Evolutionary conservation across 192 early-diverging fungal species (phyloP).

Genomic region (Coemansia sp.): DNA sequence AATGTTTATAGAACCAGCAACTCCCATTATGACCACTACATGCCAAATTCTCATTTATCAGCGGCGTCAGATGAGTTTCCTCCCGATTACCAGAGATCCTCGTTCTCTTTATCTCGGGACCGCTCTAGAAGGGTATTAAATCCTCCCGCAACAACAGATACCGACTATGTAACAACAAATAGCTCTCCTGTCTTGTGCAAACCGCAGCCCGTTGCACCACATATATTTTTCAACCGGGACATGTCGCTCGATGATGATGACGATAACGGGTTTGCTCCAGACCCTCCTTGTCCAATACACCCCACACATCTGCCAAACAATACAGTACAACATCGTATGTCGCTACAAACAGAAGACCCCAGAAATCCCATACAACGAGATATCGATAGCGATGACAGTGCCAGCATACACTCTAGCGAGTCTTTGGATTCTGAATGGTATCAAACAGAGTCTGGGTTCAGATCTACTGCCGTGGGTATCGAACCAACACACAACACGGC

Average conservation of each 20-base stretch:
- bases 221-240: constrained; percentile 27
- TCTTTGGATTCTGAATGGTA: not conserved
- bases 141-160: not conserved
- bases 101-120: no score
- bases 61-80: no score
- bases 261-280: not conserved
- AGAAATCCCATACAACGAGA: not conserved
- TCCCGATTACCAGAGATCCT: no score
- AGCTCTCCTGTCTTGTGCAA: constrained; percentile 13
- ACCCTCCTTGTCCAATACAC: not conserved
- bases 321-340: not conserved
- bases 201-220: constrained; percentile 37
- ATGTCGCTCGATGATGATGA: no score
- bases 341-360: not conserved
- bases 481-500: not conserved
- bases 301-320: not conserved
- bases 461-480: not conserved
- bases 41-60: no score
- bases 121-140: no score
- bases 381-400: constrained; percentile 13
- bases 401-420: constrained; percentile 25
- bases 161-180: not conserved
- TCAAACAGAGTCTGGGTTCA: not conserved
- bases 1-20: not conserved
- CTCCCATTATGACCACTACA: not conserved